These are phyloP conservation scores for Rugosomyces carneus DNA, from an alignment of 1,284 basidiomycete genomes.

Conservation along the genomic window DNA sequence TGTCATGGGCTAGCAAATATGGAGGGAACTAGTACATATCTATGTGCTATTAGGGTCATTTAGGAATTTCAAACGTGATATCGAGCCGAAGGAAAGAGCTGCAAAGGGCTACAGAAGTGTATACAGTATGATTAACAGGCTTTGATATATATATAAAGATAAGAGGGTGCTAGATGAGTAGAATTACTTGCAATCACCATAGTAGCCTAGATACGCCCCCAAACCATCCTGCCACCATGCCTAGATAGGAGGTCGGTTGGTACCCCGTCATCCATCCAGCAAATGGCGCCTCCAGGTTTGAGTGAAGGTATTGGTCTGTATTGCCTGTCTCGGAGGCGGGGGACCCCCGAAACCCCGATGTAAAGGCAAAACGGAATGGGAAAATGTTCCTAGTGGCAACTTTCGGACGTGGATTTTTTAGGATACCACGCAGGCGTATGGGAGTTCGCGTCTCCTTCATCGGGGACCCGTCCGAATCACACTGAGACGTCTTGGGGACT, in stretches of 20 bases:
- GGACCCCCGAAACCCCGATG: not conserved
- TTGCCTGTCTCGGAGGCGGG: not conserved
- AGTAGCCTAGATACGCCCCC: slow-evolving; percentile 1
- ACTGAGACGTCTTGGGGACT: not conserved
- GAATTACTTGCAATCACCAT: slow-evolving; percentile 1
- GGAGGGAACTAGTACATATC: too few relatives aligned
- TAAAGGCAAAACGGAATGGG: not conserved
- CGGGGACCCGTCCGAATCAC: not conserved
- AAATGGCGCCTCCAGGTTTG: not conserved
- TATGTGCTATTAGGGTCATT: too few relatives aligned
- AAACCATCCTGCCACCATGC: slow-evolving; percentile 3
- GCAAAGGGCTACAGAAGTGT: too few relatives aligned
- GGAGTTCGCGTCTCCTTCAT: not conserved
- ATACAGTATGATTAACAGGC: too few relatives aligned
- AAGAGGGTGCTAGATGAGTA: not conserved
- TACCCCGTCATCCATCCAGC: not conserved
- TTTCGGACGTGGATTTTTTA: slow-evolving; percentile 1
- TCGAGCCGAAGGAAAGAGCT: too few relatives aligned
- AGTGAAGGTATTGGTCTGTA: not conserved
- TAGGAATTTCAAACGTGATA: too few relatives aligned
- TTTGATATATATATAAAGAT: too few relatives aligned
- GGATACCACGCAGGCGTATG: not conserved
- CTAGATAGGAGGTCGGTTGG: not conserved
- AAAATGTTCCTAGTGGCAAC: not conserved
- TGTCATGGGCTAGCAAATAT: too few relatives aligned